Percentiles rank a stretch among this genome's conserved stretches.
These are phyloP conservation scores for Tolypocladium tundrense DNA, from an alignment of 2,329 filamentous ascomycete species.

Conservation along the genomic window DNA sequence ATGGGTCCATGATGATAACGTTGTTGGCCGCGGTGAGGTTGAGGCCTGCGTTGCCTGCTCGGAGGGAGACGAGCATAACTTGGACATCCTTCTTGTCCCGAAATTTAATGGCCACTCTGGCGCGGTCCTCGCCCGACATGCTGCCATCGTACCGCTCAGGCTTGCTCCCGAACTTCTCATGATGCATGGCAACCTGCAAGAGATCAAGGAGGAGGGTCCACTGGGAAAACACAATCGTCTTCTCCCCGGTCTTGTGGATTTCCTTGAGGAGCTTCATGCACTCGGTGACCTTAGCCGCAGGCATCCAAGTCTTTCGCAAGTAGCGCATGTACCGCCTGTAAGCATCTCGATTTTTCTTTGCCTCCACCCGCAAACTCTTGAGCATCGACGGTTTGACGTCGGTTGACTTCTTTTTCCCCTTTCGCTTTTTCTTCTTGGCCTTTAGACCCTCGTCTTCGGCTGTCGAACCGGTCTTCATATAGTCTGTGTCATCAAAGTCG, in stretches of 20 bases:
- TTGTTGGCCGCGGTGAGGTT: slow-evolving; percentile 76
- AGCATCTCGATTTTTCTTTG: slow-evolving; percentile 50
- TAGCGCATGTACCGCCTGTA: slow-evolving; percentile 61
- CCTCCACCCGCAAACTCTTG: slow-evolving; percentile 55
- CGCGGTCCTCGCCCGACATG: slow-evolving; percentile 60
- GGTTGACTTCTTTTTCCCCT: slow-evolving; percentile 29
- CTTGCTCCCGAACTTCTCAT: slow-evolving; percentile 47
- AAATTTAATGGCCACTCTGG: slow-evolving; percentile 56
- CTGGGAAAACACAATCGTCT: slow-evolving; percentile 68
- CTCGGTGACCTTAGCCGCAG: slow-evolving; percentile 74
- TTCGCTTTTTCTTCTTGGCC: slow-evolving; percentile 16
- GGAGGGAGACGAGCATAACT: slow-evolving; percentile 72
- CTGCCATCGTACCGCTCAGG: slow-evolving; percentile 71
- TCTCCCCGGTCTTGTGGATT: slow-evolving; percentile 50
- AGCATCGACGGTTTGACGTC: slow-evolving; percentile 46
- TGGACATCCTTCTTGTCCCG: slow-evolving; percentile 54
- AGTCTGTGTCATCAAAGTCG: slow-evolving; percentile 24
- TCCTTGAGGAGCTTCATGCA: slow-evolving; percentile 64
- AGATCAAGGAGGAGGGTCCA: slow-evolving; percentile 68
- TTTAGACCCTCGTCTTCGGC: slow-evolving; percentile 18
- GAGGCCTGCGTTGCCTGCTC: slow-evolving; percentile 73
- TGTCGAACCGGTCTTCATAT: slow-evolving; percentile 47
- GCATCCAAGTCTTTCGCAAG: slow-evolving; percentile 58
- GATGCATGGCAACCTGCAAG: slow-evolving; percentile 60
- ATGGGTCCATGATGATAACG: slow-evolving; percentile 85